phyloP scores from a whole-genome alignment of 768 basidiomycete species.

The Cubamyces sp. region DNA sequence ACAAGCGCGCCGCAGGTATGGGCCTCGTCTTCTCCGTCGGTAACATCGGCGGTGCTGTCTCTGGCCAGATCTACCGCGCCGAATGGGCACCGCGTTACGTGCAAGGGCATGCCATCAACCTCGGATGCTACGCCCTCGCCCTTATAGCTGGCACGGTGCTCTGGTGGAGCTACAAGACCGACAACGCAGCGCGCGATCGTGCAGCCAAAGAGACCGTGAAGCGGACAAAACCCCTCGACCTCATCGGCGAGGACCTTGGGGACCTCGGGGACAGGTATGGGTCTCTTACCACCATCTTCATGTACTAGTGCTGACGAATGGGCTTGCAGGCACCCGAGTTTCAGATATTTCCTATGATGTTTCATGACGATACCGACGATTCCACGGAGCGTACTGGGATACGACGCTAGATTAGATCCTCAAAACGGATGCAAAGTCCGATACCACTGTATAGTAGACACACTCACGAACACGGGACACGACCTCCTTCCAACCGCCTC shows the following conservation, averaged over 20 bases:
- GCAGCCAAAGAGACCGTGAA: conserved; percentile 19
- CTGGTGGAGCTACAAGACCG: conserved; percentile 32
- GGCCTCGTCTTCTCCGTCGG: conserved; percentile 39
- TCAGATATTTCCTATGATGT: conserved; percentile 27
- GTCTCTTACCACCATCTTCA: neutral
- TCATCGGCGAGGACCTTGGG: conserved; percentile 35
- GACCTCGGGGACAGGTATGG: conserved; percentile 35
- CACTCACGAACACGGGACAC: neutral
- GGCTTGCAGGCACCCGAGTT: conserved; percentile 25
- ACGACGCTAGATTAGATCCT: neutral
- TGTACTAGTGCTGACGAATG: neutral
- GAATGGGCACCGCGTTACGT: conserved; percentile 39
- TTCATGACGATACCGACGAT: neutral
- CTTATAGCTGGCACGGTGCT: conserved; percentile 29
- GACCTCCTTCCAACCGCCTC: neutral
- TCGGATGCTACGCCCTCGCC: conserved; percentile 32
- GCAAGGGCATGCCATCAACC: conserved; percentile 39
- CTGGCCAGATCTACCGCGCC: conserved; percentile 36
- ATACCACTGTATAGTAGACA: neutral
- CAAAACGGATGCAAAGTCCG: neutral
- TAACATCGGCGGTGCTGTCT: conserved; percentile 38
- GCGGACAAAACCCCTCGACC: conserved; percentile 16
- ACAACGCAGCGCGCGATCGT: conserved; percentile 30
- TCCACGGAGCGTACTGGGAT: neutral
- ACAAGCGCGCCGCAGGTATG: conserved; percentile 38